A percentile compares a stretch with the other conserved stretches of the same genome.
Conservation (phyloP, 441 rosid species). For the Erodium moschatum region DNA sequence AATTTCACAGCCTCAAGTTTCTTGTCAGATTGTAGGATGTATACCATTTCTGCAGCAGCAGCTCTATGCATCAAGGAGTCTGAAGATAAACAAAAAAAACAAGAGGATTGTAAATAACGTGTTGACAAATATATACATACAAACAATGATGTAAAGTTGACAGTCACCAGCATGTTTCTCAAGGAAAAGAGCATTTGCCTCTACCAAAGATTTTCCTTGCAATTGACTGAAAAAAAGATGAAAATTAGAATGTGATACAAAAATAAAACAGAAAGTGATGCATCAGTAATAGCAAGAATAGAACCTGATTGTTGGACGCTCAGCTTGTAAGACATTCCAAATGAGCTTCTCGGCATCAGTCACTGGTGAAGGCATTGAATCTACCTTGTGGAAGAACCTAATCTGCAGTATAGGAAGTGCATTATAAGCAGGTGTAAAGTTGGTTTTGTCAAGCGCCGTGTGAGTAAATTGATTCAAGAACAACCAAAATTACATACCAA, state of each 20-base stretch:
- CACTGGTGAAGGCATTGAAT: conserved; percentile 51
- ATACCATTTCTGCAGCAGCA: conserved; percentile 86
- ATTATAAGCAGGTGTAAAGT: conserved; percentile 11
- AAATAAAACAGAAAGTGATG: conserved; percentile 1
- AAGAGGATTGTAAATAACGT: conserved; percentile 1
- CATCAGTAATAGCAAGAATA: conserved; percentile 1
- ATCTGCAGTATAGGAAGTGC: conserved; percentile 44
- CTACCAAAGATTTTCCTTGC: conserved; percentile 63
- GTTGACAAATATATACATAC: not conserved
- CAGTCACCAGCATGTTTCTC: conserved; percentile 62
- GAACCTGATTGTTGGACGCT: conserved; percentile 79
- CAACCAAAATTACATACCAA: conserved; percentile 48
- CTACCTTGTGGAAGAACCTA: conserved; percentile 71
- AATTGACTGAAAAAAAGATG: conserved; percentile 50
- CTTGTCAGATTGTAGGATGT: conserved; percentile 56
- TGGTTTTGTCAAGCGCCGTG: not conserved
- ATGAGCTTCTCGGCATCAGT: conserved; percentile 74
- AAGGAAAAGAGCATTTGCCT: conserved; percentile 70
- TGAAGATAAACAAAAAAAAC: conserved; percentile 25
- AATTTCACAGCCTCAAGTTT: conserved; percentile 66
- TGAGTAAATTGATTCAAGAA: not conserved
- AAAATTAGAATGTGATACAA: conserved; percentile 16
- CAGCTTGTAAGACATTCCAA: conserved; percentile 84
- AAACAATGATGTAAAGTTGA: conserved; percentile 10
- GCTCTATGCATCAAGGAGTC: conserved; percentile 96